phyloP scores from a whole-genome alignment of 1,284 basidiomycete genomes.

The Volvariella volvacea region DNA sequence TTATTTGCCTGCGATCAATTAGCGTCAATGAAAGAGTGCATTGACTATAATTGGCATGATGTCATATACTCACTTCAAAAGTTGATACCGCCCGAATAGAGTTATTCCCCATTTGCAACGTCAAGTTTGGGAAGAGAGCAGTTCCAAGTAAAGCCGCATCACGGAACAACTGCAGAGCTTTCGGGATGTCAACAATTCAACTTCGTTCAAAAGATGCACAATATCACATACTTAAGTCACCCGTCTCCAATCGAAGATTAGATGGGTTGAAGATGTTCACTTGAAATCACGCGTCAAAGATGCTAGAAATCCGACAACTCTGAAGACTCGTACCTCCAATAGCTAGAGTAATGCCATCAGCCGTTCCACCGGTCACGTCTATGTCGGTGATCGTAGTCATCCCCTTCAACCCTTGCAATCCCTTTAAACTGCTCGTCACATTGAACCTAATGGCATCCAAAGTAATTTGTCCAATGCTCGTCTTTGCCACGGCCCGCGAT shows the following conservation, averaged over 20 bases:
- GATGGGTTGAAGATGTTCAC: constrained; percentile 71
- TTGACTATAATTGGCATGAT: neutral
- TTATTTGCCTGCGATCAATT: constrained; percentile 48
- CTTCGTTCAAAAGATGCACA: neutral
- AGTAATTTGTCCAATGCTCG: constrained; percentile 62
- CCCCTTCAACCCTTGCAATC: constrained; percentile 57
- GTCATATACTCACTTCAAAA: constrained; percentile 34
- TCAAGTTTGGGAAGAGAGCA: constrained; percentile 51
- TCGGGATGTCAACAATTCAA: constrained; percentile 3
- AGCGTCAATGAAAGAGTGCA: neutral
- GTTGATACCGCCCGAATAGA: constrained; percentile 37
- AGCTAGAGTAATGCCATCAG: constrained; percentile 52
- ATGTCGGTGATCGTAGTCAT: constrained; percentile 55
- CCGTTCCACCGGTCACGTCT: constrained; percentile 66
- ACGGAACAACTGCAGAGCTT: constrained; percentile 52
- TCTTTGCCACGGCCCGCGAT: constrained; percentile 59
- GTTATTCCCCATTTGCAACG: constrained; percentile 54
- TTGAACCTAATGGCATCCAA: constrained; percentile 74
- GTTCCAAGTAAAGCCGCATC: constrained; percentile 50
- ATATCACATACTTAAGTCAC: constrained; percentile 48
- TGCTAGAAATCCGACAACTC: too few species aligned
- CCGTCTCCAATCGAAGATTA: constrained; percentile 54
- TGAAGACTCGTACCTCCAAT: constrained; percentile 52
- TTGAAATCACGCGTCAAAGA: constrained; percentile 13
- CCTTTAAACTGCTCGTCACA: constrained; percentile 60